Evolutionary conservation across 2,329 filamentous ascomycete species (phyloP), one percentile per base, ranked within the genome.

Genomic region (Xylaria sp.): DNA sequence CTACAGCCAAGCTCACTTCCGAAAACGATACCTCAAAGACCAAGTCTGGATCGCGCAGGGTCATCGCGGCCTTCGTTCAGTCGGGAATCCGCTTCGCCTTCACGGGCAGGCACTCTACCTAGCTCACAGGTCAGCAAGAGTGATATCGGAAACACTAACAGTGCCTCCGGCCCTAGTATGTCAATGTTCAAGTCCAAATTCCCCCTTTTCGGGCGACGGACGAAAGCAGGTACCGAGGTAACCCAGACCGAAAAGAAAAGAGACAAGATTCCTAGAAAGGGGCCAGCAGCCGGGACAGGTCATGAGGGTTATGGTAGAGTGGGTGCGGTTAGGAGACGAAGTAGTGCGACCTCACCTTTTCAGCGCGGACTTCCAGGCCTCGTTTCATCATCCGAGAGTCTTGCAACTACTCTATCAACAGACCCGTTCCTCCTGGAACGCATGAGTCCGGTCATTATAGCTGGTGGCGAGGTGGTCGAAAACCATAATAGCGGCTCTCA

Each of bases 261-360:
- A 45, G 89, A 90, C 8, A 89, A 86, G 70, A 76, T 82, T 7
- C 69, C 82, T 27, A 87, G 92, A 32, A 95, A 93, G 79, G 94
- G 95, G 0, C 95, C 95, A 24, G 89, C 87, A 17, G 95, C 95
- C 48, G 95, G 95, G n/a, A 98, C 95, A 45, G 95, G 95, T 0
- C 94, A 98, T 75, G 95, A 98, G 81, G 92, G 92, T 1, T 94
- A 95, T 75, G 91, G 91, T 0, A 87, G 86, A 64, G 83, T 93
- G 64, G 89, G 89, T 2, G 82, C 85, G 4, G 75, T 83, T 34
- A 87, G 89, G 66, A 86, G 90, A 34, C 87, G 91, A 62, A 93
- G 89, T 74, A 88, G 86, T 67, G 90, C 88, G 74, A 81, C 84
- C 21, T 81, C 84, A 7, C 86, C 83, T 68, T 73, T 82, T 27